phyloP scores from a whole-genome alignment of 805 yeast genomes.

The Yamadazyma laniorum region DNA sequence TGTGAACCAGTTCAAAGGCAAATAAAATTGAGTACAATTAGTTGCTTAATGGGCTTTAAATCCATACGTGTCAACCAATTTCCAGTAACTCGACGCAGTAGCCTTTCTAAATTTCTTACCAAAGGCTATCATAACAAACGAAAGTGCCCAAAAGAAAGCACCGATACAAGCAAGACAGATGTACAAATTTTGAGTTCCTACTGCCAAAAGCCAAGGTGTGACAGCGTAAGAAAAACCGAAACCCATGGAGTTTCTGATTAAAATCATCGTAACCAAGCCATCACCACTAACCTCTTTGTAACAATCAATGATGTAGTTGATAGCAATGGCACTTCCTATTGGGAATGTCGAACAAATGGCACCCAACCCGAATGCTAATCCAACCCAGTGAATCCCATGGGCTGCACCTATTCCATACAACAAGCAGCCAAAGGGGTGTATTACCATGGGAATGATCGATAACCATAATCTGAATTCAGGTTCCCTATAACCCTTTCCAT shows the following conservation, averaged over 20 bases:
- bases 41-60: conserved; percentile 16
- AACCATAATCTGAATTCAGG: conserved; percentile 16
- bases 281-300: conserved; percentile 28
- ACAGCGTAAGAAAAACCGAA: conserved; percentile 18
- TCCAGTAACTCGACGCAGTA: conserved; percentile 18
- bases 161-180: conserved; percentile 18
- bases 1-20: too few relatives aligned
- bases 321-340: conserved; percentile 27
- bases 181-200: conserved; percentile 17
- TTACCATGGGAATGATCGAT: conserved; percentile 13
- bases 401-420: conserved; percentile 25
- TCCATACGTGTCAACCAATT: conserved; percentile 17
- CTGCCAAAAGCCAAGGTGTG: conserved; percentile 16
- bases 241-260: conserved; percentile 16
- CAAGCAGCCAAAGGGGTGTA: conserved; percentile 16
- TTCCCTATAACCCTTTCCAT: conserved; percentile 14
- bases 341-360: conserved; percentile 21
- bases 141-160: conserved; percentile 19
- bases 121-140: conserved; percentile 17
- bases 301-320: conserved; percentile 25
- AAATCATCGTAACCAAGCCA: conserved; percentile 20
- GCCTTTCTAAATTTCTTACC: conserved; percentile 17
- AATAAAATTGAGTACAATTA: too few relatives aligned
- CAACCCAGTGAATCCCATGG: conserved; percentile 19
- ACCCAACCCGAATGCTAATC: conserved; percentile 25